Percentiles rank a stretch among this genome's conserved stretches.
Evolutionary conservation across 2,329 filamentous ascomycete genomes (phyloP).

Genomic region (Penicillium sp.): DNA sequence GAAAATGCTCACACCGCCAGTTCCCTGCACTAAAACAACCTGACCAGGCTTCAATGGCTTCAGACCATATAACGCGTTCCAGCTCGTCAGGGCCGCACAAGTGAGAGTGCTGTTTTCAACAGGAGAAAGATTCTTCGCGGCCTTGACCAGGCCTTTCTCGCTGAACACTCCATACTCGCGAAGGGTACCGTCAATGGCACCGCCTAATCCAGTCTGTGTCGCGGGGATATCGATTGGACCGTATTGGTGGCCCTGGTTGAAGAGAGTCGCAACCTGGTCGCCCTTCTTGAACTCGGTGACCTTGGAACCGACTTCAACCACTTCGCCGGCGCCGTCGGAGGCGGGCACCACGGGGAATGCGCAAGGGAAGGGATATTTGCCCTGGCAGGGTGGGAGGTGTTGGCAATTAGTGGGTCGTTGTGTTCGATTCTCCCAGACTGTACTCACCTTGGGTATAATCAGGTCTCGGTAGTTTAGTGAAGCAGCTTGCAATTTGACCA

Average conservation of each 20-base stretch:
- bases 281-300: conserved; percentile 62
- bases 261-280: conserved; percentile 62
- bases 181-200: conserved; percentile 68
- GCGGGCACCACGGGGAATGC: conserved; percentile 37
- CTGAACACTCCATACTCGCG: conserved; percentile 70
- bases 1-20: conserved; percentile 64
- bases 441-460: conserved; percentile 49
- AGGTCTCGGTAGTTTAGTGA: conserved; percentile 57
- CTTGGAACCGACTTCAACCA: conserved; percentile 57
- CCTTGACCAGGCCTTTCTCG: conserved; percentile 68
- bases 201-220: conserved; percentile 65
- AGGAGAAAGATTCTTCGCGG: conserved; percentile 60
- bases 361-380: conserved; percentile 38
- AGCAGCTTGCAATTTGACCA: conserved; percentile 65
- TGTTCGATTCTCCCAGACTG: not conserved
- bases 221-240: conserved; percentile 49
- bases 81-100: conserved; percentile 67
- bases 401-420: conserved; percentile 49
- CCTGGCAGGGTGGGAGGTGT: conserved; percentile 32
- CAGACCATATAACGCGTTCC: conserved; percentile 68
- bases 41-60: conserved; percentile 57
- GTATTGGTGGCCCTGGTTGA: conserved; percentile 62
- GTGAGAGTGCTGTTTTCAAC: conserved; percentile 62
- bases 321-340: conserved; percentile 49
- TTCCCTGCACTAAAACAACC: conserved; percentile 64